A percentile compares a stretch with the other conserved stretches of the same genome.
These are phyloP conservation scores for Ustilago sp. DNA, from an alignment of 1,284 basidiomycete species.

Conservation along the genomic window DNA sequence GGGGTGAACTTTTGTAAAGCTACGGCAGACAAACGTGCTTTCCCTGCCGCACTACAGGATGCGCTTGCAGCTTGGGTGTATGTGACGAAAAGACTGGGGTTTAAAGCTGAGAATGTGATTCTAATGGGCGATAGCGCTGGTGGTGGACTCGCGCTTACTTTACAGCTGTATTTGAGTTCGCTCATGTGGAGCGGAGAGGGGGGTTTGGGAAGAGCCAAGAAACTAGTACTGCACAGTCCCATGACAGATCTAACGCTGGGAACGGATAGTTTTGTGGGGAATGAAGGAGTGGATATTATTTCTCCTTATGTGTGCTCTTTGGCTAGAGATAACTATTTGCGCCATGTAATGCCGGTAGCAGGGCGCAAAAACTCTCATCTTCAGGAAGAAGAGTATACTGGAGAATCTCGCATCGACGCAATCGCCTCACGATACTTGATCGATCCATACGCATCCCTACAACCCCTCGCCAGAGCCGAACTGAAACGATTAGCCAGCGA, in stretches of 20 bases:
- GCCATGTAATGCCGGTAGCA: slow-evolving; percentile 20
- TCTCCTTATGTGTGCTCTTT: slow-evolving; percentile 32
- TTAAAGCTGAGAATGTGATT: slow-evolving; percentile 31
- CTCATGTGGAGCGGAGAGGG: slow-evolving; percentile 14
- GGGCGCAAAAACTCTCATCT: slow-evolving; percentile 2
- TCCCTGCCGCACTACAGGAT: slow-evolving; percentile 37
- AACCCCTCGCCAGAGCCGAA: background rate
- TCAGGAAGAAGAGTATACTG: background rate
- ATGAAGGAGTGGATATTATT: slow-evolving; percentile 30
- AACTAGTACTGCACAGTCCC: slow-evolving; percentile 34
- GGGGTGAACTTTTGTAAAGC: slow-evolving; percentile 42
- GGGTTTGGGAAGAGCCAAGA: slow-evolving; percentile 20
- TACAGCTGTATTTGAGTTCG: slow-evolving; percentile 32
- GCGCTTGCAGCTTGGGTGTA: slow-evolving; percentile 42
- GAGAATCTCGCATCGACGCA: background rate
- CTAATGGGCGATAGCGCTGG: slow-evolving; percentile 41
- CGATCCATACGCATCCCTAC: slow-evolving; percentile 7
- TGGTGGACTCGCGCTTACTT: slow-evolving; percentile 16
- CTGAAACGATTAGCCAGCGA: slow-evolving; percentile 19
- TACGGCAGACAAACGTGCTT: slow-evolving; percentile 11
- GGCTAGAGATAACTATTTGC: slow-evolving; percentile 36
- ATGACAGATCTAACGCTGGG: slow-evolving; percentile 31
- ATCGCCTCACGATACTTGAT: slow-evolving; percentile 16
- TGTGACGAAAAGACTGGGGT: slow-evolving; percentile 30
- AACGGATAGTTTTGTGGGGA: slow-evolving; percentile 8